Conservation (phyloP, 2,329 filamentous ascomycete species). For the Colletotrichum melonis region DNA sequence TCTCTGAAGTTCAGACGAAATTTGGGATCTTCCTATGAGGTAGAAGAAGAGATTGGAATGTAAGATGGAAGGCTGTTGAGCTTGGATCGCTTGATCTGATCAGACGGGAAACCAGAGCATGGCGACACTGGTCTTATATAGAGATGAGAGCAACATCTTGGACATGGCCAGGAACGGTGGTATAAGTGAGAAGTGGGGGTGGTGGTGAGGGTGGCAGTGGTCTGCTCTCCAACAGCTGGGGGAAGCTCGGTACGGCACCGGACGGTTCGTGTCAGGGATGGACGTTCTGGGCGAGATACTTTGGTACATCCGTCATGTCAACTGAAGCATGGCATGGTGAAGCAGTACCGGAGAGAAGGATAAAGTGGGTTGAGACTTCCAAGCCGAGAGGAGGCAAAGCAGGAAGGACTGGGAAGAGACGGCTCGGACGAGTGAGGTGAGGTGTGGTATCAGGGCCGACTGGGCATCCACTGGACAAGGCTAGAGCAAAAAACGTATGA, state of each 20-base stretch:
- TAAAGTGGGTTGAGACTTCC: background rate
- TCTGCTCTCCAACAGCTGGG: background rate
- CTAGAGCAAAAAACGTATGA: constrained; percentile 35
- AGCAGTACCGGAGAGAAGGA: background rate
- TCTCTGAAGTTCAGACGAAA: background rate
- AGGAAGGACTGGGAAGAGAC: background rate
- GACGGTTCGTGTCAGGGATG: constrained; percentile 25
- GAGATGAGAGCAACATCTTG: constrained; percentile 24
- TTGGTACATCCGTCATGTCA: constrained; percentile 7
- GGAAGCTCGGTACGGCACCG: background rate
- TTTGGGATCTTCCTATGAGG: constrained; percentile 6
- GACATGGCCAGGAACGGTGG: background rate
- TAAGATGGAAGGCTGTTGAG: constrained; percentile 20
- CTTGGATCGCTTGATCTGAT: constrained; percentile 27
- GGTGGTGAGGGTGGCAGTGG: background rate
- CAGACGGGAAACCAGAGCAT: constrained; percentile 7
- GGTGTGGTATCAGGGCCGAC: constrained; percentile 32
- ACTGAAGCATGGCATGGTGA: background rate
- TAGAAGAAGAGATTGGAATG: constrained; percentile 11
- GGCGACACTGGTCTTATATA: constrained; percentile 29
- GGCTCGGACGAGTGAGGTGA: constrained; percentile 11
- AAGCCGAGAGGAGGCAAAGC: background rate
- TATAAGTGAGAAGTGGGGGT: constrained; percentile 23
- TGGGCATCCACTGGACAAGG: constrained; percentile 27
- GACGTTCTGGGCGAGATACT: constrained; percentile 9